phyloP scores from a whole-genome alignment of 2,329 filamentous ascomycete genomes.

The Aspergillus floridensis region DNA sequence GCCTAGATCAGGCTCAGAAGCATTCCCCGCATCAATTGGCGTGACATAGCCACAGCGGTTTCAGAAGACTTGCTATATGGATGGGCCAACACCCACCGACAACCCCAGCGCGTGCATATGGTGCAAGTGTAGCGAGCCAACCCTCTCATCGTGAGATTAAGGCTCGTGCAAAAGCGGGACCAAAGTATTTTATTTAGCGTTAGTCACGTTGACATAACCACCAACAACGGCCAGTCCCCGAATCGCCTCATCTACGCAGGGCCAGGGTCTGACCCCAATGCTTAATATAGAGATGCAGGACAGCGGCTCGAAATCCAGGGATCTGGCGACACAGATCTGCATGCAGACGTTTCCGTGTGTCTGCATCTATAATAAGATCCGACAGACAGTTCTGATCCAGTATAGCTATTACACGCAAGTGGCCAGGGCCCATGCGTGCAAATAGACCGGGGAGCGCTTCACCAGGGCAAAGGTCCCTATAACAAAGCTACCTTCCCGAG shows the following conservation, averaged over 20 bases:
- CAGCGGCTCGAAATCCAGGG: neutral
- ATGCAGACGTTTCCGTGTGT: neutral
- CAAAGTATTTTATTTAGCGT: no score
- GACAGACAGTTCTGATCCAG: neutral
- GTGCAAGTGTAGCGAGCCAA: neutral
- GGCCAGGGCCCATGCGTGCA: neutral
- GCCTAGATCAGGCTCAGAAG: neutral
- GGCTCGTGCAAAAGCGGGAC: neutral
- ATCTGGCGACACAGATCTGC: neutral
- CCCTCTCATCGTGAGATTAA: neutral
- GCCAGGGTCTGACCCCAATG: neutral
- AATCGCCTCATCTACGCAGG: neutral
- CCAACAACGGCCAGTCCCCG: neutral
- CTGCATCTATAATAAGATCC: neutral
- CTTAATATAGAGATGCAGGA: neutral
- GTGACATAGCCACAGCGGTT: neutral
- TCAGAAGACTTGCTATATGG: neutral
- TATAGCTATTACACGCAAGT: neutral
- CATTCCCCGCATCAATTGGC: neutral
- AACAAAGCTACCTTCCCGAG: neutral
- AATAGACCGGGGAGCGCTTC: neutral
- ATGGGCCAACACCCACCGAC: neutral
- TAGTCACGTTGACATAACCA: no score
- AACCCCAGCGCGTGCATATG: neutral
- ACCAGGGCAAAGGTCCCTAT: neutral